These are phyloP conservation scores for Postia placenta DNA, from an alignment of 768 basidiomycete genomes.

Conservation along the genomic window DNA sequence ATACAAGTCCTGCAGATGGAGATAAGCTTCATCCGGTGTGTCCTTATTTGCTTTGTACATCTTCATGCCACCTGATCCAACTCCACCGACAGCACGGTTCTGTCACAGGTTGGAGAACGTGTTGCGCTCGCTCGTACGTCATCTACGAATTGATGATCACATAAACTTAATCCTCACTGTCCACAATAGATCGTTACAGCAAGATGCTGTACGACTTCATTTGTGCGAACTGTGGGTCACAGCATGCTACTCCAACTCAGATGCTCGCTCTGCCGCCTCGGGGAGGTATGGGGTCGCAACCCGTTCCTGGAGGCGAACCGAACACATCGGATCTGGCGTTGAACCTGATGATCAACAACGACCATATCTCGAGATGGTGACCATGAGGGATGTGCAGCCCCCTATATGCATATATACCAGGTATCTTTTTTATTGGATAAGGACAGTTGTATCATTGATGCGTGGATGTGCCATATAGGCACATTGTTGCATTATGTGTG, in stretches of 20 bases:
- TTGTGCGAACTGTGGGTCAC: background rate
- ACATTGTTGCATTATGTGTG: no score
- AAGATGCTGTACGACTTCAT: slow-evolving; percentile 46
- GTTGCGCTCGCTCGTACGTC: slow-evolving; percentile 55
- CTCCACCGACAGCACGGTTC: background rate
- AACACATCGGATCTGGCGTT: background rate
- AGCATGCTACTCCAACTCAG: background rate
- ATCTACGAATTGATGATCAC: background rate
- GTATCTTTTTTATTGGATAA: no score
- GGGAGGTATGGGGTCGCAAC: background rate
- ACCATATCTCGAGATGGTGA: background rate
- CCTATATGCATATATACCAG: no score
- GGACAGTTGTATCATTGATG: no score
- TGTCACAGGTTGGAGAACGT: slow-evolving; percentile 30
- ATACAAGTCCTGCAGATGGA: slow-evolving; percentile 52
- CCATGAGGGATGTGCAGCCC: no score
- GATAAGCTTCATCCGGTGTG: slow-evolving; percentile 60
- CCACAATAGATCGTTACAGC: slow-evolving; percentile 39
- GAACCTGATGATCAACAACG: background rate
- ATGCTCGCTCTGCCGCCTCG: background rate
- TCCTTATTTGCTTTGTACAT: slow-evolving; percentile 20
- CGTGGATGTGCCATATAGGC: no score
- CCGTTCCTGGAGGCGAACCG: background rate
- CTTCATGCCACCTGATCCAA: background rate
- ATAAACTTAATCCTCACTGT: background rate